Percentiles rank a stretch among this genome's conserved stretches.
phyloP scores from a whole-genome alignment of 164 flowering plant genomes.

The Aristolochia contorta region DNA sequence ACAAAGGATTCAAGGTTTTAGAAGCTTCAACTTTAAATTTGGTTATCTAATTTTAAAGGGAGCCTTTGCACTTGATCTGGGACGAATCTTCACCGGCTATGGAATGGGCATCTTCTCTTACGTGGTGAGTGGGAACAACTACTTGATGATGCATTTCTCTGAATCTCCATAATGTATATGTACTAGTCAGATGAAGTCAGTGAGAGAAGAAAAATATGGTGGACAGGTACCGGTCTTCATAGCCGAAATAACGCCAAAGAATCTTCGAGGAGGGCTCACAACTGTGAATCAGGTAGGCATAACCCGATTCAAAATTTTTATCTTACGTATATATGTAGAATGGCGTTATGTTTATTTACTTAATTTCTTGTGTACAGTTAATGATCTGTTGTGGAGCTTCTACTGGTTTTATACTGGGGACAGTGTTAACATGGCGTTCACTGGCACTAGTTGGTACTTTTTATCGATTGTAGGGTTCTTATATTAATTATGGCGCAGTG shows the following conservation, averaged over 20 bases:
- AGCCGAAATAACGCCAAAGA: slow-evolving; percentile 73
- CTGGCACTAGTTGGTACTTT: slow-evolving; percentile 48
- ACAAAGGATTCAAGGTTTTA: too few species aligned
- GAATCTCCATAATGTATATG: too few species aligned
- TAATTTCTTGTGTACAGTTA: slow-evolving; percentile 25
- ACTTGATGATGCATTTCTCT: too few species aligned
- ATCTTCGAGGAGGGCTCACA: slow-evolving; percentile 55
- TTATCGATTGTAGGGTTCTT: too few species aligned
- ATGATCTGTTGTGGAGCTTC: slow-evolving; percentile 37
- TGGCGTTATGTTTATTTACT: background rate
- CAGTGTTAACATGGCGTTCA: slow-evolving; percentile 39
- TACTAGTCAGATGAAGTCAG: too few species aligned
- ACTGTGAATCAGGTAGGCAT: slow-evolving; percentile 48
- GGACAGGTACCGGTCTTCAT: slow-evolving; percentile 49
- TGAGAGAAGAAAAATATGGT: slow-evolving; percentile 4
- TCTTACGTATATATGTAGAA: background rate
- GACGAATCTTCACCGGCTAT: slow-evolving; percentile 41
- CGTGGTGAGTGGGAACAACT: slow-evolving; percentile 31
- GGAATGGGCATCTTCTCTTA: slow-evolving; percentile 51
- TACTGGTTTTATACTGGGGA: slow-evolving; percentile 33
- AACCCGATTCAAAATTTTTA: background rate
- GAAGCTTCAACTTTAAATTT: too few species aligned
- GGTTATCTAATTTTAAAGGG: slow-evolving; percentile 18
- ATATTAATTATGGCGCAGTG: background rate
- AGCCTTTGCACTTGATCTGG: slow-evolving; percentile 43